phyloP scores from a whole-genome alignment of 73 alveolate genomes.

The Symbiodinium natans region DNA sequence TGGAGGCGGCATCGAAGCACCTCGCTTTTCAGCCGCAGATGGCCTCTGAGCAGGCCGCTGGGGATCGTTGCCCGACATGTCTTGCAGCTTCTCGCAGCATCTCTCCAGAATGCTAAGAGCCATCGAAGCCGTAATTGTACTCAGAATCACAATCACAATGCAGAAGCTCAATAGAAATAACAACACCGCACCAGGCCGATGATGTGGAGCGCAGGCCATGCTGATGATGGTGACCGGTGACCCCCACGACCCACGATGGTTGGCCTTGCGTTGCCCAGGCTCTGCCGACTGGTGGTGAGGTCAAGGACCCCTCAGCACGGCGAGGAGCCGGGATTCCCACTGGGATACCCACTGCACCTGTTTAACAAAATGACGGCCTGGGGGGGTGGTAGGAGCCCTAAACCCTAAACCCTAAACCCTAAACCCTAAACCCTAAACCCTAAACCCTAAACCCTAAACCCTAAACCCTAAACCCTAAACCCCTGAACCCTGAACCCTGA shows the following conservation, averaged over 20 bases:
- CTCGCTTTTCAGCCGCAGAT: conserved; percentile 67
- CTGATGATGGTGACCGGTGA: not conserved
- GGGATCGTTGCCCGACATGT: not conserved
- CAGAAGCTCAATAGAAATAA: too few species aligned
- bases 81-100: not conserved
- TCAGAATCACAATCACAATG: not conserved
- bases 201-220: not conserved
- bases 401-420: too few species aligned
- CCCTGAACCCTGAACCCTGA: not conserved
- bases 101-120: not conserved
- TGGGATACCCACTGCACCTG: too few species aligned
- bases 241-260: not conserved
- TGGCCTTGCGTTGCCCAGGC: not conserved
- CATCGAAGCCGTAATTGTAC: not conserved
- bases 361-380: too few species aligned
- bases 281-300: conserved; percentile 29
- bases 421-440: not conserved
- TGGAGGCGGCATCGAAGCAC: not conserved
- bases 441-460: not conserved
- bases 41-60: not conserved
- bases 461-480: not conserved
- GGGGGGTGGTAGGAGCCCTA: too few species aligned
- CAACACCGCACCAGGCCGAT: not conserved
- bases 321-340: too few species aligned
- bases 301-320: not conserved